Percentiles rank a stretch among this genome's conserved stretches.
Evolutionary conservation across 148 eudicot genomes (phyloP).

Genomic region (Rhododendron ferrugineum): DNA sequence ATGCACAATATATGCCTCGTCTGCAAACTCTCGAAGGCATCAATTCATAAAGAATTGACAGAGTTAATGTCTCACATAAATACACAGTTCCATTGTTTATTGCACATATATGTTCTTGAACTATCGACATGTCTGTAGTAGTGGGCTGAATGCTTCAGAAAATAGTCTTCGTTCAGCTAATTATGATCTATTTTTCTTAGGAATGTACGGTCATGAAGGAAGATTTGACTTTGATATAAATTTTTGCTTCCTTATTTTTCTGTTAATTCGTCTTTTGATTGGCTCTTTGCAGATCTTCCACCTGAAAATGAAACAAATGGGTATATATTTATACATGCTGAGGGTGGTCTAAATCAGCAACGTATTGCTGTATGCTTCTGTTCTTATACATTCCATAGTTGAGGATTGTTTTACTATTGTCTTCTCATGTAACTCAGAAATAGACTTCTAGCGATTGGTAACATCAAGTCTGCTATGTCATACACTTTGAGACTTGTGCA

Average conservation of each 20-base stretch:
- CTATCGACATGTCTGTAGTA: not conserved
- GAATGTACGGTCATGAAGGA: not conserved
- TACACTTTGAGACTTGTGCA: not conserved
- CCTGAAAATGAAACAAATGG: constrained; percentile 89
- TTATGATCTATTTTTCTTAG: not conserved
- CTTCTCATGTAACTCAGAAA: not conserved
- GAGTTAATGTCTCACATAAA: not conserved
- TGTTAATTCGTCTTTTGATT: not conserved
- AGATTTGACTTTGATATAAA: not conserved
- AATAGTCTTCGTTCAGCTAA: not conserved
- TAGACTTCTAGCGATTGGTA: not conserved
- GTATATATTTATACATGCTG: constrained; percentile 96
- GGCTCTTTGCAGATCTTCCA: constrained; percentile 62
- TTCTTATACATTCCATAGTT: constrained; percentile 5
- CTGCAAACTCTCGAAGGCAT: not conserved
- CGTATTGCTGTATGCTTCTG: constrained; percentile 79
- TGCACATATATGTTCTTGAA: not conserved
- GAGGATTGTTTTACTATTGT: not conserved
- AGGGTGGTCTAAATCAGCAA: constrained; percentile 99
- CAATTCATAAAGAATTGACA: not conserved
- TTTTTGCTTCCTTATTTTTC: not conserved
- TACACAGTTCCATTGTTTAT: not conserved
- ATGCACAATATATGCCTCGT: not conserved
- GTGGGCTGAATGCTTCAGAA: not conserved
- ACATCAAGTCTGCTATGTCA: not conserved